A percentile compares a stretch with the other conserved stretches of the same genome.
These are phyloP conservation scores for Kockiozyma suomiensis DNA, from an alignment of 805 yeast genomes.

Conservation along the genomic window DNA sequence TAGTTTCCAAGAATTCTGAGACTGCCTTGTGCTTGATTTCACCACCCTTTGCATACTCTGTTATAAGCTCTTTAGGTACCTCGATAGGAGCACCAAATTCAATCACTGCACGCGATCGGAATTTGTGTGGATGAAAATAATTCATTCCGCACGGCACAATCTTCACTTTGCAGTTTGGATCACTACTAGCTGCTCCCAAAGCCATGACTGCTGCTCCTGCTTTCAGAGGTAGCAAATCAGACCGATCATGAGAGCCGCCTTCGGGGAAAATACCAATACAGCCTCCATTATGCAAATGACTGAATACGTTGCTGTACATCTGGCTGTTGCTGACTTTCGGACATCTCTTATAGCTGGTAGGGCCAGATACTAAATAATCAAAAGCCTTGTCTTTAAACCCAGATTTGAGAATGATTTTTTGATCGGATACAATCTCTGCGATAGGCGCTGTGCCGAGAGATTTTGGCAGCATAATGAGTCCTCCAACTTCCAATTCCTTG, in stretches of 20 bases:
- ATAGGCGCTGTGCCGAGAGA: conserved; percentile 77
- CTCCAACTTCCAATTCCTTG: conserved; percentile 60
- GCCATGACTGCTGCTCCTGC: conserved; percentile 99
- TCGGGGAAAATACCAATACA: conserved; percentile 95
- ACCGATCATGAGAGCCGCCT: conserved; percentile 97
- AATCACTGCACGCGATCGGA: conserved; percentile 91
- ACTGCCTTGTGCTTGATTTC: conserved; percentile 76
- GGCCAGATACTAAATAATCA: conserved; percentile 49
- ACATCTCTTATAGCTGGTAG: conserved; percentile 69
- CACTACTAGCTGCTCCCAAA: conserved; percentile 81
- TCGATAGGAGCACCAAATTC: conserved; percentile 91
- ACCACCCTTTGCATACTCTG: conserved; percentile 61
- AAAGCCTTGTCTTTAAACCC: conserved; percentile 61
- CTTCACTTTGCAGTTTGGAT: conserved; percentile 74
- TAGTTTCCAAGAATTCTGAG: conserved; percentile 65
- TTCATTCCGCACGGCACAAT: conserved; percentile 98
- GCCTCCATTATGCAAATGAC: conserved; percentile 75
- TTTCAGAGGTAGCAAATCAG: conserved; percentile 86
- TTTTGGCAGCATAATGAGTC: conserved; percentile 75
- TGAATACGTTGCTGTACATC: conserved; percentile 82
- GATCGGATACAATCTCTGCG: conserved; percentile 67
- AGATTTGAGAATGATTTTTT: conserved; percentile 65
- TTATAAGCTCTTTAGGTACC: conserved; percentile 62
- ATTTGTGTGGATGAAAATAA: conserved; percentile 93
- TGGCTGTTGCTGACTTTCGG: conserved; percentile 80